A percentile compares a stretch with the other conserved stretches of the same genome.
phyloP scores from a whole-genome alignment of 306 rosid genomes.

The Vigna nakashimae region DNA sequence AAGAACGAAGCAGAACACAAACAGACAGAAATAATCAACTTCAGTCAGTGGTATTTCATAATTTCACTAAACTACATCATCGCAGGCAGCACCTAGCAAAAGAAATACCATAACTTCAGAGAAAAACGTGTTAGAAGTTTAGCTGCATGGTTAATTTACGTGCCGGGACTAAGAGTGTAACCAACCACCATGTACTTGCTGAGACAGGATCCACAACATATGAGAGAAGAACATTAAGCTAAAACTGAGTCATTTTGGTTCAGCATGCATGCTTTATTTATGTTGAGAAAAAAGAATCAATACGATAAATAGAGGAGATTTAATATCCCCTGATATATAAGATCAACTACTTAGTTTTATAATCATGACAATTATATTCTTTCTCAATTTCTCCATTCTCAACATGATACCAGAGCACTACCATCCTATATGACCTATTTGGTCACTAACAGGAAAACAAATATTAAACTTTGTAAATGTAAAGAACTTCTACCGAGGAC shows the following conservation, averaged over 20 bases:
- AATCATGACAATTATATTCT: too few species aligned
- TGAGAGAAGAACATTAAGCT: too few species aligned
- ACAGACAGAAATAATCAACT: slow-evolving; percentile 40
- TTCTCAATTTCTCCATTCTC: too few species aligned
- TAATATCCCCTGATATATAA: too few species aligned
- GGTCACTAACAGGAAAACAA: neutral
- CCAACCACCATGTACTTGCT: slow-evolving; percentile 2
- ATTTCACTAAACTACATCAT: slow-evolving; percentile 8
- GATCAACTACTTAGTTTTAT: too few species aligned
- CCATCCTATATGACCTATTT: too few species aligned
- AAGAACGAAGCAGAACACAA: slow-evolving; percentile 29
- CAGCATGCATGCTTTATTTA: too few species aligned
- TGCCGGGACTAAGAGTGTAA: neutral
- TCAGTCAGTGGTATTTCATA: slow-evolving; percentile 17
- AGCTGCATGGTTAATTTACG: slow-evolving; percentile 2
- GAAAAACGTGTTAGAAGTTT: neutral
- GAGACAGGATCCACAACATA: neutral
- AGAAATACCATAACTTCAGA: neutral
- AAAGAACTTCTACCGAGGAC: neutral
- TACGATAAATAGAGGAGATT: too few species aligned
- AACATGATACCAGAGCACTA: too few species aligned
- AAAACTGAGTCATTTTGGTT: too few species aligned
- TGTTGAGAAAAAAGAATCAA: too few species aligned
- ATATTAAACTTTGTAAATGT: neutral
- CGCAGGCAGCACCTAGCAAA: slow-evolving; percentile 18